Conservation (phyloP, 176 grass and related monocot genomes). For the Areca catechu region DNA sequence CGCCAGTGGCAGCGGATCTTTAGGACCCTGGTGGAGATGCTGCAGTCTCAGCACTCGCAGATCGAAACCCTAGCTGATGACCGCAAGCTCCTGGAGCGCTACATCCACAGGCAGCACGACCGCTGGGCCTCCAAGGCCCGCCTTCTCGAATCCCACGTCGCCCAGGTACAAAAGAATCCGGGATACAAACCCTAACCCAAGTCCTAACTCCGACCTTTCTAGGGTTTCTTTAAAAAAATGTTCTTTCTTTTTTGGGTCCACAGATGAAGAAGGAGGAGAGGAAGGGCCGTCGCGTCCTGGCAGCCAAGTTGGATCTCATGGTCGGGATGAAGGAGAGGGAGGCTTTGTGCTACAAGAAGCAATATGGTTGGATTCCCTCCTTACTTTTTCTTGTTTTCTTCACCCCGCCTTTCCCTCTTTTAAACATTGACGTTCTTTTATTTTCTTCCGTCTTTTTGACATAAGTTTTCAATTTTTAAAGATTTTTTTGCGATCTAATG, state of each 20-base stretch:
- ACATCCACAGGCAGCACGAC: conserved; percentile 25
- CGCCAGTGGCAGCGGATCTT: conserved; percentile 25
- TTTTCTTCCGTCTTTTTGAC: too few relatives aligned
- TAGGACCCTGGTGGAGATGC: conserved; percentile 18
- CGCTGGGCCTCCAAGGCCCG: conserved; percentile 7
- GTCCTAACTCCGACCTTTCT: background rate
- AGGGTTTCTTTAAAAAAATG: background rate
- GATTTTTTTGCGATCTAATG: too few relatives aligned
- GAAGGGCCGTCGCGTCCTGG: conserved; percentile 3
- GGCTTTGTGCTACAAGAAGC: conserved; percentile 24
- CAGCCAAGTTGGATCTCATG: conserved; percentile 10
- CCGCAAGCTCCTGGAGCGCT: conserved; percentile 15
- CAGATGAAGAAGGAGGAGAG: conserved; percentile 18
- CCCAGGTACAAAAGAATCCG: conserved; percentile 1
- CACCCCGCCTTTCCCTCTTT: background rate
- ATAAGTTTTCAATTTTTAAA: too few relatives aligned
- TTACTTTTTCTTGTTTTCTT: background rate
- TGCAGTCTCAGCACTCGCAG: conserved; percentile 26
- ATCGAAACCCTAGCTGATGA: conserved; percentile 21
- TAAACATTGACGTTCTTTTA: too few relatives aligned
- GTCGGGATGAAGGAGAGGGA: conserved; percentile 27
- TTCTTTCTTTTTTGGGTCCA: background rate
- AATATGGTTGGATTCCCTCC: conserved; percentile 13
- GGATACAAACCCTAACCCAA: background rate
- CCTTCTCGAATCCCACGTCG: conserved; percentile 9